These are phyloP conservation scores for Chlorella sp. DNA, from an alignment of 139 green algal species.

Conservation along the genomic window DNA sequence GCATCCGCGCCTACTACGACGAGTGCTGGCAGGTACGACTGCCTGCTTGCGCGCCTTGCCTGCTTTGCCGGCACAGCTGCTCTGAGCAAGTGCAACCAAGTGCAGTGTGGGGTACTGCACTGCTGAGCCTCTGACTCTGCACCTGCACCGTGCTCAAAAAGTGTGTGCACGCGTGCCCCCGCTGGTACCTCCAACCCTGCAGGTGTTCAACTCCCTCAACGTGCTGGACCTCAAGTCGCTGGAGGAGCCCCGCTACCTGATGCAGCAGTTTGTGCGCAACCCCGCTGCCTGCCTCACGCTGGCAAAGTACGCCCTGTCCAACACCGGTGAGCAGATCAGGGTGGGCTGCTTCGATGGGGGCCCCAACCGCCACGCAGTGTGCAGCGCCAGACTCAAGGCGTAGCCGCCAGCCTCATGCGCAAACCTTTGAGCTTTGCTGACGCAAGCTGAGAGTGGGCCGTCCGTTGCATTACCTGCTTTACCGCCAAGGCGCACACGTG, in stretches of 20 bases:
- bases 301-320: conserved; percentile 69
- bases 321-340: too few relatives aligned
- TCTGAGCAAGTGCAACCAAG: neutral
- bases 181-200: neutral
- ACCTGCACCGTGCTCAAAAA: neutral
- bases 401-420: too few relatives aligned
- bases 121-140: neutral
- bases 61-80: too few relatives aligned
- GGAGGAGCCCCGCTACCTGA: conserved; percentile 89
- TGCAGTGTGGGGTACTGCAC: neutral
- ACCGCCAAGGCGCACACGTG: too few relatives aligned
- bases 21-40: conserved; percentile 77
- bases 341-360: too few relatives aligned
- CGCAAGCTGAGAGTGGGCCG: too few relatives aligned
- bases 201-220: conserved; percentile 82
- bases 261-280: conserved; percentile 56
- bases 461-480: too few relatives aligned
- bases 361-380: too few relatives aligned
- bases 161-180: neutral
- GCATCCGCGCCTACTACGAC: conserved; percentile 88
- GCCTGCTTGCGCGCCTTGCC: neutral
- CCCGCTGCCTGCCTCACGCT: conserved; percentile 81
- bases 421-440: too few relatives aligned
- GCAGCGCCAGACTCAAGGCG: too few relatives aligned
- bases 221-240: conserved; percentile 88